Base-by-base conservation (phyloP, 2,329 filamentous ascomycete species). In the Penicillium sp. region DNA sequence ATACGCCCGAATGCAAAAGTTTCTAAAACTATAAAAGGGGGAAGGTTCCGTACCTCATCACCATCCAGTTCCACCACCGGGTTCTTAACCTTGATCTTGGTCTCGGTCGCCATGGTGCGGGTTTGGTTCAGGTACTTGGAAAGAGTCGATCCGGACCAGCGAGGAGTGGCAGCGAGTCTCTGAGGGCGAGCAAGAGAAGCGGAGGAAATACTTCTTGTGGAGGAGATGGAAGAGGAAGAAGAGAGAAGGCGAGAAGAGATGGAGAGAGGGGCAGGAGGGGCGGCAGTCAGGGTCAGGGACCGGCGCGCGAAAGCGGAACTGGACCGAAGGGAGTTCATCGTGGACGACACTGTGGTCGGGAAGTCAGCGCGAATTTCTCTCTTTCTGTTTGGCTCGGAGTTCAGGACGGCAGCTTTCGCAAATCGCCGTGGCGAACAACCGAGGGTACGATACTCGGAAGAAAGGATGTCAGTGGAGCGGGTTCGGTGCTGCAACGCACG, bases 41-140 rank as follows among this genome's bases (percentile, higher is more conserved):
- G 28, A 25, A 43, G 51, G 31, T 30, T 54, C 55, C 69, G 54
- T 71, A 74, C 73, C 71, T 87, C 85, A 74, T 87, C 84, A 69
- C 92, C 92, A 74, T 97, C 92, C 68, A 97, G 84, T 81, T 97
- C 94, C 74, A 99, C 94, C 73, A 99, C 87, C 62, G 94, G 94
- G 78, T 96, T 97, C 86, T 95, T 92, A 81, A 99, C 94, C 84
- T 95, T 94, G 83, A 97, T 97, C 87, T 97, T 99, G 69, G 83
- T 79, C 53, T 69, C 69, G 54, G 69, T 67, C 49, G 75, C 69
- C 72, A 78, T 78, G 48, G 67, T 79, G 71, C 78, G 74, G 47
- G 64, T 65, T 58, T 76, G 74, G 50, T 55, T 61, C 46, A 62
- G 69, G 51, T 61, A 58, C 53, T 63, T 47, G 27, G 63, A 60